Evolutionary conservation across 805 yeast genomes (phyloP), one percentile per base, ranked within the genome.

Genomic region (Nakazawaea ishiwadae): DNA sequence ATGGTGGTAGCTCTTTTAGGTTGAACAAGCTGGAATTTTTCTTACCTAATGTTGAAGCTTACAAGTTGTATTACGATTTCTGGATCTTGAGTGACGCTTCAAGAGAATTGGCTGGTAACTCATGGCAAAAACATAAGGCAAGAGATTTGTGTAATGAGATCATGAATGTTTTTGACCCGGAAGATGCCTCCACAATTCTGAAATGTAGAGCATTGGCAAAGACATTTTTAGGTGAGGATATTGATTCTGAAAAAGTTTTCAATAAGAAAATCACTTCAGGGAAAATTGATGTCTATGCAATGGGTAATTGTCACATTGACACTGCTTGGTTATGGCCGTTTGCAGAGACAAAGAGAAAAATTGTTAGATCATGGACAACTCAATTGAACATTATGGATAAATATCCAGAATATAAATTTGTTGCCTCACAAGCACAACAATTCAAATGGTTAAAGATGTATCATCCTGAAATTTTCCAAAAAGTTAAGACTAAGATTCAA

Each of bases 261-360:
- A 69, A 72, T 46, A 66, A 69, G 21, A 65, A 44, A 40, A 55
- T 41, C 52, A 61, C 53, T 32, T 66, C 51, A 45, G 51, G 54
- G 23, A 61, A 56, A 44, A 62, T 75, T 44, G 80, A 82, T 43
- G 96, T 90, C 9, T 83, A 68, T 60, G 96, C 86, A 7, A 73
- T 93, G 49, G 99, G 99, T 32, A 86, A 93, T 59, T 93, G 98
- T 59, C 98, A 90, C 60, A 90, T 90, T 51, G 99, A 91, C 56
- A 91, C 98, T 14, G 98, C 98, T 12, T 91, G 99, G 99, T 70
- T 89, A 44, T 91, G 99, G 99, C 98, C 97, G n/a, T 91, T 84
- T 68, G 97, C 96, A 2, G 97, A 93, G 59, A 88, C 98, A 1
- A 82, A 85, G 52, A 76, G 98, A 39, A 91, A 91, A 57, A 78